Conservation (phyloP, 2,329 filamentous ascomycete genomes). For the Diaporthe sp. region DNA sequence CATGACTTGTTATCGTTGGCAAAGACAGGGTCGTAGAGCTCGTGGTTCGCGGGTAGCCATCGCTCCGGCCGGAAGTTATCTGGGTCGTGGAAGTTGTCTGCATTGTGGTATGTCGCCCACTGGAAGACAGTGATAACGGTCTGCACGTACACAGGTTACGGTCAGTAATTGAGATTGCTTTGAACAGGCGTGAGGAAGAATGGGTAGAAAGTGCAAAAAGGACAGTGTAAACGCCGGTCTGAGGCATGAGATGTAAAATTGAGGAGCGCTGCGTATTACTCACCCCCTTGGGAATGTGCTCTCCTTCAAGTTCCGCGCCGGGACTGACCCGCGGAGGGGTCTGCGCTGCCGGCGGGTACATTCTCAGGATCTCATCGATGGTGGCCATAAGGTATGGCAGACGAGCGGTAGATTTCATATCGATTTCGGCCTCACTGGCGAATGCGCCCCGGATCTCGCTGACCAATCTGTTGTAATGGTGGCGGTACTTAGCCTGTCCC, state of each 20-base stretch:
- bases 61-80: slow-evolving; percentile 21
- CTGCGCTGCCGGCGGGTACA: slow-evolving; percentile 35
- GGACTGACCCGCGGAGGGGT: slow-evolving; percentile 21
- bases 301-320: slow-evolving; percentile 25
- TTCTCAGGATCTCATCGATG: slow-evolving; percentile 85
- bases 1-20: slow-evolving; percentile 23
- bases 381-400: slow-evolving; percentile 81
- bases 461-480: slow-evolving; percentile 42
- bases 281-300: slow-evolving; percentile 34
- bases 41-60: slow-evolving; percentile 17
- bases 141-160: background rate
- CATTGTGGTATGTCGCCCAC: slow-evolving; percentile 37
- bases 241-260: background rate
- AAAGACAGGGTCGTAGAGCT: slow-evolving; percentile 1
- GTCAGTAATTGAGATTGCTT: background rate
- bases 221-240: background rate
- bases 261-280: background rate
- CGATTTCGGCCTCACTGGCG: slow-evolving; percentile 44
- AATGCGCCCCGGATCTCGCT: slow-evolving; percentile 47
- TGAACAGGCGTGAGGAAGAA: background rate
- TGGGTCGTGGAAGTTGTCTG: slow-evolving; percentile 26
- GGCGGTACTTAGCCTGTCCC: slow-evolving; percentile 43
- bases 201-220: background rate
- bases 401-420: slow-evolving; percentile 31
- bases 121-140: slow-evolving; percentile 32